Evolutionary conservation across 768 basidiomycete species (phyloP).

Genomic region (Mycena rebaudengoi): DNA sequence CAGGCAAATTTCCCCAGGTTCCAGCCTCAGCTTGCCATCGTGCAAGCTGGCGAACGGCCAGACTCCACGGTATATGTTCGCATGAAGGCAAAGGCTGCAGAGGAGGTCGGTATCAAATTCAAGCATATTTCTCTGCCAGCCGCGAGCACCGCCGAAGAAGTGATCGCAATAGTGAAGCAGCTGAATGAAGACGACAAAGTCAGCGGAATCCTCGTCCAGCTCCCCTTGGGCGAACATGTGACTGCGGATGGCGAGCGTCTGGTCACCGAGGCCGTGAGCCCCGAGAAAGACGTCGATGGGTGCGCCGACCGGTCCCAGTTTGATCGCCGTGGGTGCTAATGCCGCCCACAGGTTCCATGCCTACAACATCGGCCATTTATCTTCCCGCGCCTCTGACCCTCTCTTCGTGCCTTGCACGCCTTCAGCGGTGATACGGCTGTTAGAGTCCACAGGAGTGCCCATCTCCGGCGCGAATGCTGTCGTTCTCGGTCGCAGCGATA

Average conservation of each 20-base stretch:
- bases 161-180: constrained; percentile 79
- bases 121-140: constrained; percentile 80
- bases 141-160: constrained; percentile 73
- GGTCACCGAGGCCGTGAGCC: constrained; percentile 94
- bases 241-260: constrained; percentile 82
- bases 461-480: constrained; percentile 86
- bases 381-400: constrained; percentile 88
- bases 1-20: constrained; percentile 85
- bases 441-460: constrained; percentile 85
- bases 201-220: constrained; percentile 93
- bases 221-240: constrained; percentile 89
- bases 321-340: background rate
- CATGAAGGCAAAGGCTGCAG: constrained; percentile 97
- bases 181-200: constrained; percentile 86
- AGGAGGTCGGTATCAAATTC: constrained; percentile 91
- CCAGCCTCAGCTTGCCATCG: constrained; percentile 87
- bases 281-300: constrained; percentile 98
- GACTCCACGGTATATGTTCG: constrained; percentile 94
- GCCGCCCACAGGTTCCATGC: constrained; percentile 84
- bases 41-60: constrained; percentile 92
- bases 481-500: constrained; percentile 96
- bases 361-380: constrained; percentile 95
- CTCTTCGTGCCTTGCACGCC: constrained; percentile 97
- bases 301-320: constrained; percentile 43
- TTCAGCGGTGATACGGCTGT: constrained; percentile 87